A percentile compares a stretch with the other conserved stretches of the same genome.
These are phyloP conservation scores for Phytophthora sp. DNA, from an alignment of 352 stramenopile genomes.

Conservation along the genomic window DNA sequence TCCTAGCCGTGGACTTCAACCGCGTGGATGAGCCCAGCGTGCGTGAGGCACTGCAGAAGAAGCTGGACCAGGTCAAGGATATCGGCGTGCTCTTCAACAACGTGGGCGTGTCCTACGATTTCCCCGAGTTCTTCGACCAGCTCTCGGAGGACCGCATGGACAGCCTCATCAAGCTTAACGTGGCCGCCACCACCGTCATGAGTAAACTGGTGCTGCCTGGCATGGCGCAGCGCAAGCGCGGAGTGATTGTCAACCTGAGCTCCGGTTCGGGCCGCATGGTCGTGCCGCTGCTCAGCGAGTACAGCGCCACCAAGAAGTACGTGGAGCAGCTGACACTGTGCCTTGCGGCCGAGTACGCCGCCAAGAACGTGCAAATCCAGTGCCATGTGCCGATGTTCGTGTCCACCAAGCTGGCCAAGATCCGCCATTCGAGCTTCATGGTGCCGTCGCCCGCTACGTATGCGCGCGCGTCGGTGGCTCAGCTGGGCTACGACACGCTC, in stretches of 20 bases:
- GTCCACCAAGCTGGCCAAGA: slow-evolving; percentile 99
- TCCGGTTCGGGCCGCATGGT: slow-evolving; percentile 95
- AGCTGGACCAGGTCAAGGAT: slow-evolving; percentile 85
- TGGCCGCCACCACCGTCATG: slow-evolving; percentile 80
- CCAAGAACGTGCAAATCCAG: slow-evolving; percentile 95
- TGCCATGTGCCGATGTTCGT: slow-evolving; percentile 99
- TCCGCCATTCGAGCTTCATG: slow-evolving; percentile 94
- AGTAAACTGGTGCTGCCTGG: slow-evolving; percentile 89
- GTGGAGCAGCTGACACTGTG: slow-evolving; percentile 97
- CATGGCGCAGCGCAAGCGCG: slow-evolving; percentile 95
- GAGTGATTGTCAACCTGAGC: slow-evolving; percentile 97
- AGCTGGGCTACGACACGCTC: slow-evolving; percentile 93
- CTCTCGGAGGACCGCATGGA: slow-evolving; percentile 93
- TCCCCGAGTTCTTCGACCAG: slow-evolving; percentile 98
- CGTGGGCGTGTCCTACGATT: slow-evolving; percentile 98
- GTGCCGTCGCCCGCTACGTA: slow-evolving; percentile 93
- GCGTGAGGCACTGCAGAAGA: slow-evolving; percentile 54
- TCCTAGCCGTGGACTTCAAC: slow-evolving; percentile 95
- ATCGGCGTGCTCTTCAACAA: slow-evolving; percentile 99
- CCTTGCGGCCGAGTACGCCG: slow-evolving; percentile 95
- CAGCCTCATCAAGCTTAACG: slow-evolving; percentile 92
- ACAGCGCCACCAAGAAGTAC: slow-evolving; percentile 98
- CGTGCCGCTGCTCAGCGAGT: slow-evolving; percentile 96
- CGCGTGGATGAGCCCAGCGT: slow-evolving; percentile 84
- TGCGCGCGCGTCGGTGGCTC: slow-evolving; percentile 90